Evolutionary conservation across 352 stramenopile species (phyloP).

Genomic region (Phytopythium chamaehyphon): DNA sequence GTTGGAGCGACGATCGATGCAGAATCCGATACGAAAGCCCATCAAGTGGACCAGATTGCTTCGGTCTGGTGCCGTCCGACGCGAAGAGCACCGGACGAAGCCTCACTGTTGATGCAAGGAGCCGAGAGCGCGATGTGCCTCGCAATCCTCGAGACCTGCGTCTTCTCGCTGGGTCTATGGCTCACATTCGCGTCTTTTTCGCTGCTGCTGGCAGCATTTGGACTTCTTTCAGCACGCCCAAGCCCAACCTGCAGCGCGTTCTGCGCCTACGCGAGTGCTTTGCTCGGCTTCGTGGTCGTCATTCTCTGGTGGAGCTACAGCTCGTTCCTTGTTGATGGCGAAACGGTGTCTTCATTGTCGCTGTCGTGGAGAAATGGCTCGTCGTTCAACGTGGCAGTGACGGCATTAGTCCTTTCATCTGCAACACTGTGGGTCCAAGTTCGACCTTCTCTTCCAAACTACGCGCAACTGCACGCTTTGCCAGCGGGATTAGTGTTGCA

Average conservation of each 20-base stretch:
- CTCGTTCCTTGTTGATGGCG: slow-evolving; percentile 38
- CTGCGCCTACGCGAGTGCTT: slow-evolving; percentile 26
- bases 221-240: neutral
- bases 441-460: slow-evolving; percentile 3
- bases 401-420: slow-evolving; percentile 21
- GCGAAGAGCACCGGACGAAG: slow-evolving; percentile 7
- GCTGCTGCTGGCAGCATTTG: slow-evolving; percentile 15
- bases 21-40: neutral
- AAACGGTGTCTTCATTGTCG: slow-evolving; percentile 26
- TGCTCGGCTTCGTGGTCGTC: slow-evolving; percentile 30
- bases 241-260: slow-evolving; percentile 17
- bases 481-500: slow-evolving; percentile 11
- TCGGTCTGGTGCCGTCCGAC: slow-evolving; percentile 40
- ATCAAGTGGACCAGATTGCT: slow-evolving; percentile 19
- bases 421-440: slow-evolving; percentile 19
- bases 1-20: neutral
- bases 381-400: slow-evolving; percentile 33
- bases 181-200: slow-evolving; percentile 21
- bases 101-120: slow-evolving; percentile 46
- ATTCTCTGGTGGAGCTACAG: slow-evolving; percentile 57
- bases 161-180: slow-evolving; percentile 47
- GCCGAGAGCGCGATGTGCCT: slow-evolving; percentile 53
- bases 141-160: slow-evolving; percentile 49
- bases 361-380: slow-evolving; percentile 34
- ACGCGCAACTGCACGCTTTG: slow-evolving; percentile 19